A percentile compares a stretch with the other conserved stretches of the same genome.
phyloP scores from a whole-genome alignment of 352 stramenopile genomes.

The Globisporangium emineosum region DNA sequence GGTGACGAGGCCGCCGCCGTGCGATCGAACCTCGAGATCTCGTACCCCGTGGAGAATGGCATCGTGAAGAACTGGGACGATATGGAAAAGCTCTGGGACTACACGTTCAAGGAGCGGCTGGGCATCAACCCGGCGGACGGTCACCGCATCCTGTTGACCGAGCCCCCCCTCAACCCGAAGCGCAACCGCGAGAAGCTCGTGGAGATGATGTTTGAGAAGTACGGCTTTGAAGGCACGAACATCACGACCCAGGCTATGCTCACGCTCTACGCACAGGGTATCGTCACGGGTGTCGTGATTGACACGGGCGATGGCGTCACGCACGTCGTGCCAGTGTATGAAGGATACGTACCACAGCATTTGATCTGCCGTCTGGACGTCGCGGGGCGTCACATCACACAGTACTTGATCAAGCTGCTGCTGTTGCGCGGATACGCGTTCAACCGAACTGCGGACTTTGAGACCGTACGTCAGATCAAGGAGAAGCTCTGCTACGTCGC shows the following conservation, averaged over 20 bases:
- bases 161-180: constrained; percentile 91
- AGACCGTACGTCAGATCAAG: constrained; percentile 93
- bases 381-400: constrained; percentile 85
- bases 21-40: constrained; percentile 85
- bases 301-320: constrained; percentile 90
- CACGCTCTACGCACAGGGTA: constrained; percentile 90
- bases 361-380: constrained; percentile 91
- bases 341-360: constrained; percentile 90
- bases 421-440: constrained; percentile 90
- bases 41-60: constrained; percentile 93
- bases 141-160: constrained; percentile 90
- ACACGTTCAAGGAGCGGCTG: constrained; percentile 93
- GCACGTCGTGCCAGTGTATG: constrained; percentile 89
- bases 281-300: constrained; percentile 89
- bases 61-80: constrained; percentile 97
- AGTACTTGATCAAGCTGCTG: constrained; percentile 91
- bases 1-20: constrained; percentile 91
- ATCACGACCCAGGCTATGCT: constrained; percentile 93
- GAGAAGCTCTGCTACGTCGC: constrained; percentile 94
- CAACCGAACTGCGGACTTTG: constrained; percentile 91
- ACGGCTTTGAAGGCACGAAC: constrained; percentile 87
- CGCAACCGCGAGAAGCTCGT: constrained; percentile 90
- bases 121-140: constrained; percentile 56
- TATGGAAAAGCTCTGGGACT: constrained; percentile 97
- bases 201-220: constrained; percentile 94